Base-by-base conservation (phyloP, 805 yeast genomes). In the Saturnispora hagleri region DNA sequence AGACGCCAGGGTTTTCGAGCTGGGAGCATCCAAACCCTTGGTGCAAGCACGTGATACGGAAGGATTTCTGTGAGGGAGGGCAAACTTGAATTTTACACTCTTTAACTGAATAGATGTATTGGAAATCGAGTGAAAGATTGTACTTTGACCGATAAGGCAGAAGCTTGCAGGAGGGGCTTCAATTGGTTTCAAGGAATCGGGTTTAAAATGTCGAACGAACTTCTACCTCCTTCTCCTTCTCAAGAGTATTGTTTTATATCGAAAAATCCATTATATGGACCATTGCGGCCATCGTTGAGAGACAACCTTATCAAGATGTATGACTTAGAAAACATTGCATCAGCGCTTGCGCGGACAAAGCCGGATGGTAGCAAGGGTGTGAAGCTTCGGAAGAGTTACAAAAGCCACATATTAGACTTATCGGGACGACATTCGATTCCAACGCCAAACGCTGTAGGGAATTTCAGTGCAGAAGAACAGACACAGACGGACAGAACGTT, bases 331-430 rank as follows among this genome's bases (percentile, higher is more conserved):
- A 76, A 74, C 2, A 70, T 90, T 13, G 86, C 96, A 1, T 73
- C 78, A 51, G 82, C 95, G 3, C 84, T 93, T 43, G 96, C 97
- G 1, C 77, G 99, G 62, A 76, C 84, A 10, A 89, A 87, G 60
- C 83, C 89, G 2, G 95, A 85, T 60, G 96, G 97, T 0, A 77
- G 93, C 0, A 89, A 87, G 59, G 97, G 96, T 51, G 89, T 89
- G 38, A 93, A 93, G 69, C 76, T 93, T 51, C 77, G 99, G 60
- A 93, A 93, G 68, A 89, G 97, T 0, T 93, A 93, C 69, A 93
- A 93, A 66, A 89, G 90, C 57, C 98, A 91, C 64, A 85, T 93
- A 13, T 74, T 77, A 38, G 97, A 90, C 58, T 71, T 93, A 28
- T 86, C 96, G 0, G 97, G 90, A 2, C 84, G 82, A 62, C 87